Evolutionary conservation across 2,329 filamentous ascomycete species (phyloP).

Genomic region (Aspergillus versicolor): DNA sequence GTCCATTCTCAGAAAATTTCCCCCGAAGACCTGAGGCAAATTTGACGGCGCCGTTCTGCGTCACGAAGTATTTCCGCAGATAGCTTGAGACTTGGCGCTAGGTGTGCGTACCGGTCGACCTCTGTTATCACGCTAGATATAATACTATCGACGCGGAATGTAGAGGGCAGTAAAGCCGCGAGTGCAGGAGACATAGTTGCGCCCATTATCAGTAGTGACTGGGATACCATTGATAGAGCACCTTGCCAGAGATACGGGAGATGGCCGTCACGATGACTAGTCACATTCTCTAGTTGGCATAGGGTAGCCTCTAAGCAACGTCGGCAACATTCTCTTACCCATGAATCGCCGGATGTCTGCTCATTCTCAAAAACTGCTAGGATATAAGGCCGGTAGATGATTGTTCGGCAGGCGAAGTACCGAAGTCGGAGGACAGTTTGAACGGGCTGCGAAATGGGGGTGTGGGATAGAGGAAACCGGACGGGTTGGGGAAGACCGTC

Average conservation of each 20-base stretch:
- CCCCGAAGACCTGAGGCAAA: slow-evolving; percentile 24
- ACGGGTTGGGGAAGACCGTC: slow-evolving; percentile 72
- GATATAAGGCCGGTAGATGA: slow-evolving; percentile 83
- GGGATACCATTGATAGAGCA: slow-evolving; percentile 77
- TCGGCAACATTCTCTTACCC: slow-evolving; percentile 74
- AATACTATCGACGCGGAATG: slow-evolving; percentile 65
- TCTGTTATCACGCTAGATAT: slow-evolving; percentile 76
- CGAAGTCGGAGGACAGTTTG: slow-evolving; percentile 76
- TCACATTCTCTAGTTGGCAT: slow-evolving; percentile 75
- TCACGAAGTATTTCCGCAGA: slow-evolving; percentile 80
- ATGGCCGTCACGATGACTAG: slow-evolving; percentile 76
- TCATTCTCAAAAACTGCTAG: slow-evolving; percentile 77
- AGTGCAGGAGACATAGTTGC: slow-evolving; percentile 77
- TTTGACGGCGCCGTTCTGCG: slow-evolving; percentile 69
- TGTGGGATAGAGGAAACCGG: slow-evolving; percentile 72
- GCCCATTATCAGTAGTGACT: slow-evolving; percentile 79
- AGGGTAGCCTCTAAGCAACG: slow-evolving; percentile 80
- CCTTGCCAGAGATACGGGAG: slow-evolving; percentile 87
- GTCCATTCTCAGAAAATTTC: background rate
- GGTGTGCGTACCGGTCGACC: slow-evolving; percentile 69
- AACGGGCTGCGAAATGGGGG: slow-evolving; percentile 68
- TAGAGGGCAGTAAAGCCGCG: slow-evolving; percentile 61
- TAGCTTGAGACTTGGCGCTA: slow-evolving; percentile 73
- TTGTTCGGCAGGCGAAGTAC: slow-evolving; percentile 82
- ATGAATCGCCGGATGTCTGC: slow-evolving; percentile 66